Evolutionary conservation across 2,329 filamentous ascomycete species (phyloP).

Genomic region (Bipolaris sorokiniana): DNA sequence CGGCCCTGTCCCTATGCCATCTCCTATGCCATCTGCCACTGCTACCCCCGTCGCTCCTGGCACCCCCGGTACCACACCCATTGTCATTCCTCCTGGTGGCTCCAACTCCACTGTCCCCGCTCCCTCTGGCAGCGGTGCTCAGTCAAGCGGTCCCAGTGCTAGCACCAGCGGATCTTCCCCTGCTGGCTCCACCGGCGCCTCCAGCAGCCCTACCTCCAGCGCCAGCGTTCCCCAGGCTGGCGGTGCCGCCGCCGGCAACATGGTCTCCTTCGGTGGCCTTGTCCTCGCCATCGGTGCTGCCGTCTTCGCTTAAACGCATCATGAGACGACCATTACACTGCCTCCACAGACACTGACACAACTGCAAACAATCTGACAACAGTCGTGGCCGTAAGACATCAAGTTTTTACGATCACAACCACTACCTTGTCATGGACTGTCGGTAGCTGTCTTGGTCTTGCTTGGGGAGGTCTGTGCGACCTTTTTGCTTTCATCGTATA

Average conservation of each 20-base stretch:
- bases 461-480: neutral
- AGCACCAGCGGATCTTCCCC: slow-evolving; percentile 7
- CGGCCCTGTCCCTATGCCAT: neutral
- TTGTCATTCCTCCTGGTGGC: slow-evolving; percentile 18
- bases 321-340: neutral
- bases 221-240: slow-evolving; percentile 21
- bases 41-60: slow-evolving; percentile 2
- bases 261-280: slow-evolving; percentile 39
- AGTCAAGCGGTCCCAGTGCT: slow-evolving; percentile 1
- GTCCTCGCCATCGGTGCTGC: slow-evolving; percentile 37
- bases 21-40: neutral
- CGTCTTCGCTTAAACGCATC: slow-evolving; percentile 36
- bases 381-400: no score
- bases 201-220: slow-evolving; percentile 18
- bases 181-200: neutral
- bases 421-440: no score
- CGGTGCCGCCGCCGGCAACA: slow-evolving; percentile 36
- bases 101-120: slow-evolving; percentile 16
- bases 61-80: slow-evolving; percentile 12
- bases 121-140: slow-evolving; percentile 10
- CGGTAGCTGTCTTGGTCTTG: no score
- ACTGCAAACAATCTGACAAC: no score
- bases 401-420: no score
- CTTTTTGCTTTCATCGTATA: slow-evolving; percentile 12
- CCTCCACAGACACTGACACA: no score